A percentile compares a stretch with the other conserved stretches of the same genome.
These are phyloP conservation scores for Boletellus deceptivus DNA, from an alignment of 1,284 basidiomycete species.

Conservation along the genomic window DNA sequence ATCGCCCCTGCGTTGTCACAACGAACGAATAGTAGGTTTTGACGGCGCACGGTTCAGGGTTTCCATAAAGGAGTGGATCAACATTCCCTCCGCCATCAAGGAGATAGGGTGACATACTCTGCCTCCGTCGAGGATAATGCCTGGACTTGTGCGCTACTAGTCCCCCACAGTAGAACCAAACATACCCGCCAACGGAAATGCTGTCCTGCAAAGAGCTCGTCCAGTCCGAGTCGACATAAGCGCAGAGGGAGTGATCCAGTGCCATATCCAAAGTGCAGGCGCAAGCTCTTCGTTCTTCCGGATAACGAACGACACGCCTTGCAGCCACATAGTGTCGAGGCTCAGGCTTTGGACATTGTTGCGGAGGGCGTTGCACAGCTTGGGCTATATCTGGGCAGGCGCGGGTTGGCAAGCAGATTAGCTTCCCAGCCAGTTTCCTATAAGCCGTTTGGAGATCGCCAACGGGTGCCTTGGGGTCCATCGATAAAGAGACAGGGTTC, in stretches of 20 bases:
- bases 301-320: not conserved
- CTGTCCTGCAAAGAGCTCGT: not conserved
- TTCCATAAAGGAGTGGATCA: no score
- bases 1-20: no score
- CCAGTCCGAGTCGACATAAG: not conserved
- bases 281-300: not conserved
- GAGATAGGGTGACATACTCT: not conserved
- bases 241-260: not conserved
- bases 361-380: not conserved
- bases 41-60: no score
- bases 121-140: not conserved
- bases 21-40: no score
- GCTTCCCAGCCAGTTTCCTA: slow-evolving; percentile 1
- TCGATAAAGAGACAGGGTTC: slow-evolving; percentile 3
- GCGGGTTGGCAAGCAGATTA: slow-evolving; percentile 2
- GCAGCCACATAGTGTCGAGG: not conserved
- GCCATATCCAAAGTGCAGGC: not conserved
- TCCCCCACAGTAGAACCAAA: not conserved
- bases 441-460: not conserved
- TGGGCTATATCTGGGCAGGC: not conserved
- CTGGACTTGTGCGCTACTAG: not conserved
- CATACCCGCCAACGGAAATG: not conserved
- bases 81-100: not conserved
- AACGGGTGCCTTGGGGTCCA: slow-evolving; percentile 1
- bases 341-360: not conserved